Base-by-base conservation (phyloP, 306 rosid genomes). In the Erythrophleum fordii region DNA sequence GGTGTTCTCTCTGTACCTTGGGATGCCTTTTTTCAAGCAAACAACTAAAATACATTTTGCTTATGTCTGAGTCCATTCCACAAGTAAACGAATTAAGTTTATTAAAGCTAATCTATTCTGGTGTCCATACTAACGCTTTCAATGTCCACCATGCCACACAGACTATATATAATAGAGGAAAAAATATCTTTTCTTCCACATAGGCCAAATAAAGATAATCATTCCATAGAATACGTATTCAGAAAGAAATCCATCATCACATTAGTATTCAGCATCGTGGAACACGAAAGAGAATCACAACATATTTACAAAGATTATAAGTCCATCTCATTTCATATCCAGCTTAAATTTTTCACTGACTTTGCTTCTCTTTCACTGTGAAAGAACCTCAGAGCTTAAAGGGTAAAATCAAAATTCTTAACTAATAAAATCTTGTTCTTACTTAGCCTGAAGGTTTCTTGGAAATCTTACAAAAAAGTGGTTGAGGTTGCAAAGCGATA, bases 71-170 rank as follows among this genome's bases (percentile, higher is more conserved):
- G n/a, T n/a, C n/a, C n/a, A n/a, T n/a, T n/a, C n/a, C n/a, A n/a
- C n/a, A n/a, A n/a, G n/a, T n/a, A n/a, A n/a, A n/a, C n/a, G n/a
- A n/a, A n/a, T n/a, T n/a, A n/a, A n/a, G n/a, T n/a, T n/a, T n/a
- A n/a, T n/a, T n/a, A n/a, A n/a, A n/a, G n/a, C n/a, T n/a, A n/a
- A n/a, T n/a, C n/a, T n/a, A n/a, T 31, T 31, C 34, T 31, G 34
- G 49, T 72, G 69, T 34, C 65, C 61, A 71, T 48, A 45, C 3
- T 14, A 42, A 68, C 55, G 39, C 67, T 73, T 56, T 73, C 52
- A 48, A 59, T 65, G 53, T 79, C 77, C 26, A 79, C 73, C 84
- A 31, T 31, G 17, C 42, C 23, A 34, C 44, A 56, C 25, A 56
- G 6, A 60, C 17, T 45, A 66, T 18, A 17, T 39, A 9, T 53